A percentile compares a stretch with the other conserved stretches of the same genome.
Evolutionary conservation across 1,284 basidiomycete genomes (phyloP).

Genomic region (Microbotryum saponariae): DNA sequence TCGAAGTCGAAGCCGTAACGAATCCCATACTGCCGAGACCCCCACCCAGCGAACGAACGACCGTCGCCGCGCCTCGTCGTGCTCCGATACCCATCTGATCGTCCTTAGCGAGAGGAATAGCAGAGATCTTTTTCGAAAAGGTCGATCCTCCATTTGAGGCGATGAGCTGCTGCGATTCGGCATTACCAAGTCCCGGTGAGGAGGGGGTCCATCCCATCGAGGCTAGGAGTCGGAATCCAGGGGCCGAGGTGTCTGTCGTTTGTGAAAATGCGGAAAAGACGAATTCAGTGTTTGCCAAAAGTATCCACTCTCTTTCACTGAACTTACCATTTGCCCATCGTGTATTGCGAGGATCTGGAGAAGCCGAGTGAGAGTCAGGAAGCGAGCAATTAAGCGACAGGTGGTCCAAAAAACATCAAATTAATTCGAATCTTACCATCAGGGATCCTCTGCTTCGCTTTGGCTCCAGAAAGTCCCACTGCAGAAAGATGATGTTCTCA

Average conservation of each 20-base stretch:
- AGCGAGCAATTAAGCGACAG: background rate
- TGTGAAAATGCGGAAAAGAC: no score
- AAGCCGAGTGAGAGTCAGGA: background rate
- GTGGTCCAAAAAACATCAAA: background rate
- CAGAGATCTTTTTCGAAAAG: constrained; percentile 25
- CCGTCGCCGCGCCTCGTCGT: constrained; percentile 21
- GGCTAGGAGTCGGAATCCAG: constrained; percentile 34
- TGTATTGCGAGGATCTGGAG: constrained; percentile 34
- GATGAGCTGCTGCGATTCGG: constrained; percentile 22
- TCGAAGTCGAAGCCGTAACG: constrained; percentile 6
- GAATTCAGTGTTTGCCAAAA: background rate
- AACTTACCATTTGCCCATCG: constrained; percentile 31
- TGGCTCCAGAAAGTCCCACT: constrained; percentile 25
- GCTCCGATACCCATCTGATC: constrained; percentile 30
- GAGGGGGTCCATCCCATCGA: constrained; percentile 36
- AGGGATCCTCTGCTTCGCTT: constrained; percentile 31
- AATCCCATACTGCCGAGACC: constrained; percentile 15
- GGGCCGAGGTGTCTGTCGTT: constrained; percentile 26
- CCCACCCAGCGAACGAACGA: constrained; percentile 21
- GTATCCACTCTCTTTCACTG: no score
- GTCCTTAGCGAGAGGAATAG: constrained; percentile 30
- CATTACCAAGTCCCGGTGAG: constrained; percentile 22
- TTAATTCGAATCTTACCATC: constrained; percentile 4
- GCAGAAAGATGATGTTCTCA: no score
- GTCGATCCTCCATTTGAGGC: constrained; percentile 18